Percentiles rank a stretch among this genome's conserved stretches.
Conservation (phyloP, 768 basidiomycete genomes). For the Suillus brevipes region DNA sequence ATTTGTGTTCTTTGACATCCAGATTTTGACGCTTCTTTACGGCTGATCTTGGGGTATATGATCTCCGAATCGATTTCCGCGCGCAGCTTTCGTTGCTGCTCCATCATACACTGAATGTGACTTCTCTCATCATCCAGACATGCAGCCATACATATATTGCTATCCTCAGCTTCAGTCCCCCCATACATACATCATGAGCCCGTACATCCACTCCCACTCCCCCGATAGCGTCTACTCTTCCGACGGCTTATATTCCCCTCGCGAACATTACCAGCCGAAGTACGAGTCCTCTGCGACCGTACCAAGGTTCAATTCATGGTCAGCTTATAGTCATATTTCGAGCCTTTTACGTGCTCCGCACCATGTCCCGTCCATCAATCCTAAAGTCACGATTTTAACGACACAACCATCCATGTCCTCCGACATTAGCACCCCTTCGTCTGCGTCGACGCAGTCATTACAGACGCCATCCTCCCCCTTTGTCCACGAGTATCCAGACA, state of each 20-base stretch:
- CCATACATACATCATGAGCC: slow-evolving; percentile 29
- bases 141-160: slow-evolving; percentile 34
- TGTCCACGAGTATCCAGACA: slow-evolving; percentile 11
- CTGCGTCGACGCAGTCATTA: slow-evolving; percentile 33
- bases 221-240: slow-evolving; percentile 21
- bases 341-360: slow-evolving; percentile 16
- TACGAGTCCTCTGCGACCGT: slow-evolving; percentile 11
- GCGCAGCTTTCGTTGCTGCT: slow-evolving; percentile 28
- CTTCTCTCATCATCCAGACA: slow-evolving; percentile 12
- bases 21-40: slow-evolving; percentile 19
- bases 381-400: slow-evolving; percentile 30
- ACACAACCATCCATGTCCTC: slow-evolving; percentile 22
- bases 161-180: slow-evolving; percentile 24
- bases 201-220: slow-evolving; percentile 22
- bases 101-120: slow-evolving; percentile 22
- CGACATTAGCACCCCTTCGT: slow-evolving; percentile 33
- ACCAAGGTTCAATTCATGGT: slow-evolving; percentile 20
- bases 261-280: slow-evolving; percentile 27
- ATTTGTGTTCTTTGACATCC: slow-evolving; percentile 18
- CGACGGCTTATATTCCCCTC: slow-evolving; percentile 22
- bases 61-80: slow-evolving; percentile 26
- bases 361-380: slow-evolving; percentile 23
- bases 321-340: slow-evolving; percentile 17
- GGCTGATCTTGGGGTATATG: slow-evolving; percentile 30
- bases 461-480: slow-evolving; percentile 34